phyloP scores from a whole-genome alignment of 73 alveolate genomes.

The Tetrahymena elliotti region DNA sequence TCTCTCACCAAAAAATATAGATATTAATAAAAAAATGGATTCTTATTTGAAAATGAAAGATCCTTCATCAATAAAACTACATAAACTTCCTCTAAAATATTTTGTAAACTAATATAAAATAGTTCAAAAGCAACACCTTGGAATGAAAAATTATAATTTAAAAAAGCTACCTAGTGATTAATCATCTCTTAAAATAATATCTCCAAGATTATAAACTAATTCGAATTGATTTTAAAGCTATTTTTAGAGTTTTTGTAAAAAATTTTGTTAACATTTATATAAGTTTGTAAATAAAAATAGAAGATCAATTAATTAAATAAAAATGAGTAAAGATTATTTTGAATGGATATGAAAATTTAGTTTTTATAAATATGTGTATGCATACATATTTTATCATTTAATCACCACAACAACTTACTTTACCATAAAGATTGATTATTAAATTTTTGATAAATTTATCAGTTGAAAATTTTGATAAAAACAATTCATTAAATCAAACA shows the following conservation, averaged over 20 bases:
- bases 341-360: neutral
- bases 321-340: neutral
- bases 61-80: neutral
- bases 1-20: neutral
- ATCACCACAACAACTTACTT: neutral
- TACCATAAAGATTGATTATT: neutral
- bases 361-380: too few species aligned
- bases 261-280: neutral
- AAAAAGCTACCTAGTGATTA: neutral
- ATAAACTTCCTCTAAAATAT: neutral
- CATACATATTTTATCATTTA: too few species aligned
- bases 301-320: neutral
- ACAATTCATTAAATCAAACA: neutral
- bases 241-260: neutral
- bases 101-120: neutral
- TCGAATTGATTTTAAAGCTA: neutral
- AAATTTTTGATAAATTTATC: neutral
- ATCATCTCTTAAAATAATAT: neutral
- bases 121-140: neutral
- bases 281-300: too few species aligned
- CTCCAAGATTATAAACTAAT: neutral
- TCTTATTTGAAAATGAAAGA: neutral
- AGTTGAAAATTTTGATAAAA: neutral
- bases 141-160: neutral
- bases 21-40: neutral